Conservation (phyloP, 2,329 filamentous ascomycete genomes). For the Paecilomyces variotii region DNA sequence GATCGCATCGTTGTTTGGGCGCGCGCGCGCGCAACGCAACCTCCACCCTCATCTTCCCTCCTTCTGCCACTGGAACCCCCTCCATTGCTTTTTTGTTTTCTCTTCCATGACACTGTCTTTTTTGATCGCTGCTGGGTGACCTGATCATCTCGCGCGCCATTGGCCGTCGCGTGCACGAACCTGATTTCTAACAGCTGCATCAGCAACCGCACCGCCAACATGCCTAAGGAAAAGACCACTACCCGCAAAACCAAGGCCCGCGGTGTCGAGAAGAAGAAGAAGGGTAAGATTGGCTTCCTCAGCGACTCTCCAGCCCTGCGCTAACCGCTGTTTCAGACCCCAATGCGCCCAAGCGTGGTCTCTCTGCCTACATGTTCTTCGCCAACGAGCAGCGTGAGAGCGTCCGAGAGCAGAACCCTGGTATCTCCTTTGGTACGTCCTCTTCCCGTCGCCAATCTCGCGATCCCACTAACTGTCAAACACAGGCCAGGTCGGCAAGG, state of each 20-base stretch:
- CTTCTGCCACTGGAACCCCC: slow-evolving; percentile 4
- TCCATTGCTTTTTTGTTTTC: slow-evolving; percentile 2
- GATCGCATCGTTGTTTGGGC: slow-evolving; percentile 11
- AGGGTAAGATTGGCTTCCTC: slow-evolving; percentile 46
- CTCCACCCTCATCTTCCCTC: slow-evolving; percentile 3
- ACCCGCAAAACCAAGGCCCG: slow-evolving; percentile 54
- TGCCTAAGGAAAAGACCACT: slow-evolving; percentile 61
- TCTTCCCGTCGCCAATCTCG: background rate
- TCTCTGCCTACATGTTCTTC: slow-evolving; percentile 99
- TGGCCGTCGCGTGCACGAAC: background rate
- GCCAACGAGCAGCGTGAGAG: slow-evolving; percentile 99
- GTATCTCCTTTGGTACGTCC: slow-evolving; percentile 80
- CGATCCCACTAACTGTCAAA: slow-evolving; percentile 10
- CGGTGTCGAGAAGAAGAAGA: slow-evolving; percentile 61
- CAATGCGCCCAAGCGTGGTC: slow-evolving; percentile 97
- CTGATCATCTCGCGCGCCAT: background rate
- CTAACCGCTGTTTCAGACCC: slow-evolving; percentile 56
- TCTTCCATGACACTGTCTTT: background rate
- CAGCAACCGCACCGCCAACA: slow-evolving; percentile 32
- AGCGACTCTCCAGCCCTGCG: background rate
- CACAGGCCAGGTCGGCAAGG: slow-evolving; percentile 87
- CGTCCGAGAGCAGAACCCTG: slow-evolving; percentile 96
- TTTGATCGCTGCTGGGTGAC: no score
- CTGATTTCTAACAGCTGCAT: slow-evolving; percentile 3
- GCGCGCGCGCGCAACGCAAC: slow-evolving; percentile 7